Conservation (phyloP, 768 basidiomycete species). For the Tylopilus intermedius region DNA sequence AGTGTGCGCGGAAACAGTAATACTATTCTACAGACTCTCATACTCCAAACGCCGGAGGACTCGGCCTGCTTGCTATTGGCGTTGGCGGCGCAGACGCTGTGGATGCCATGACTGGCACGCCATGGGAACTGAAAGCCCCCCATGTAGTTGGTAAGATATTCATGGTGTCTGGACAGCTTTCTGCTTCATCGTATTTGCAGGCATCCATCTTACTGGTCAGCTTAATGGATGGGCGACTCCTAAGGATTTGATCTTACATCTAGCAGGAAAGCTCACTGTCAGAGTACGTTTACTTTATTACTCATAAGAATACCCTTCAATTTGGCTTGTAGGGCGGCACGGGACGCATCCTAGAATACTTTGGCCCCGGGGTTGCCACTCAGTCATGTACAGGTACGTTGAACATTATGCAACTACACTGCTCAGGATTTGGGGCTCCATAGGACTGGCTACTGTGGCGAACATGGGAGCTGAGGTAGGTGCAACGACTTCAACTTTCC, state of each 20-base stretch:
- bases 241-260: constrained; percentile 92
- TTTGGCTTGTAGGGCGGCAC: constrained; percentile 73
- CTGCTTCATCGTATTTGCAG: constrained; percentile 34
- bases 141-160: constrained; percentile 61
- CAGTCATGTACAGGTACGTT: constrained; percentile 87
- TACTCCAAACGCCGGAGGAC: constrained; percentile 96
- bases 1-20: not conserved
- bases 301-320: not conserved
- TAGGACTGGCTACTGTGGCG: constrained; percentile 88
- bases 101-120: constrained; percentile 95
- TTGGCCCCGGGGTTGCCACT: constrained; percentile 81
- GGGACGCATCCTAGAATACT: constrained; percentile 93
- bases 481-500: constrained; percentile 98
- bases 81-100: constrained; percentile 99
- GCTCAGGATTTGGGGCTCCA: not conserved
- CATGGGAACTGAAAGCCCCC: constrained; percentile 96
- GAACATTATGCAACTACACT: not conserved
- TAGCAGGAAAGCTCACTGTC: constrained; percentile 92
- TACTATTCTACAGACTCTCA: constrained; percentile 68
- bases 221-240: constrained; percentile 90
- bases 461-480: constrained; percentile 99
- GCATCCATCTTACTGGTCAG: constrained; percentile 83
- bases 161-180: not conserved
- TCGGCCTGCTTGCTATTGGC: constrained; percentile 94
- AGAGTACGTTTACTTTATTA: constrained; percentile 47